Evolutionary conservation across 345 rosid genomes (phyloP).

Genomic region (Eucalyptus rudis): DNA sequence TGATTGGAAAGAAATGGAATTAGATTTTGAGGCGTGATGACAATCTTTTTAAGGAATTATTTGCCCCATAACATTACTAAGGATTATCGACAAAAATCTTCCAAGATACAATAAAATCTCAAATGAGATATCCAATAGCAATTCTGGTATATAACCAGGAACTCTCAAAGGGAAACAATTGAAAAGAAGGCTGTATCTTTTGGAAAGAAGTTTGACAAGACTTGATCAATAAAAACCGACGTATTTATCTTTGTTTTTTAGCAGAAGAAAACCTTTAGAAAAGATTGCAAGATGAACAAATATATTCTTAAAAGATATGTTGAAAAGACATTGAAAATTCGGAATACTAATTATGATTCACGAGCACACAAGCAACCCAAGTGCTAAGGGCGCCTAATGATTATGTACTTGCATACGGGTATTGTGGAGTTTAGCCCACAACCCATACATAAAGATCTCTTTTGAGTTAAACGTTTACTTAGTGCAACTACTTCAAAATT

Average conservation of each 20-base stretch:
- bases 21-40: background rate
- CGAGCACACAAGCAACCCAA: too few relatives aligned
- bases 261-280: background rate
- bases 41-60: too few relatives aligned
- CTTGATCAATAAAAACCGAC: background rate
- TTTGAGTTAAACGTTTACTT: too few relatives aligned
- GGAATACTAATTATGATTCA: background rate
- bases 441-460: too few relatives aligned
- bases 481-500: too few relatives aligned
- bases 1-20: background rate
- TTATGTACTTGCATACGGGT: fast-evolving
- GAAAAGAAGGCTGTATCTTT: background rate
- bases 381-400: too few relatives aligned
- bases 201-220: background rate
- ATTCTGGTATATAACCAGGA: background rate
- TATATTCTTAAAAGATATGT: background rate
- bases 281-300: background rate
- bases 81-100: too few relatives aligned
- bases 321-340: background rate
- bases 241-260: too few relatives aligned
- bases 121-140: background rate
- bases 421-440: too few relatives aligned
- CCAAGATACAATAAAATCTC: too few relatives aligned
- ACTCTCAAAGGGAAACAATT: background rate
- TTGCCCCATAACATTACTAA: too few relatives aligned